These are phyloP conservation scores for Stagonosporopsis vannaccii DNA, from an alignment of 2,329 filamentous ascomycete species.

Conservation along the genomic window DNA sequence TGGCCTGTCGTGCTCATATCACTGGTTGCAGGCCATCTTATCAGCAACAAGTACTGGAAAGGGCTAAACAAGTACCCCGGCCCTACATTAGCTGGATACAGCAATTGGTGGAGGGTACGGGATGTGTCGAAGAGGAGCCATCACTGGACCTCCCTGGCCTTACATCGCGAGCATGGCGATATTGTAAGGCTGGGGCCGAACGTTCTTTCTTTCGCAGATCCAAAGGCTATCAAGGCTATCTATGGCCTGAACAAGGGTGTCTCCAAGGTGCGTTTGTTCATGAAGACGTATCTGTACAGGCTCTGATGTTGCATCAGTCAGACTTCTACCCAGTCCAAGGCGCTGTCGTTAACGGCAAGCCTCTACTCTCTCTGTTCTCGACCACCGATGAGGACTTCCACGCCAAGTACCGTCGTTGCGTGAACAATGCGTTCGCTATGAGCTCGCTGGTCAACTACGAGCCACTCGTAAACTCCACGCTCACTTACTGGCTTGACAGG, in stretches of 20 bases:
- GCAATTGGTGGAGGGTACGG: conserved; percentile 77
- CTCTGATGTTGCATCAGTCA: conserved; percentile 60
- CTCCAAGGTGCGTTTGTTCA: conserved; percentile 65
- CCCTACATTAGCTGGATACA: conserved; percentile 70
- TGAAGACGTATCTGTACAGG: no score
- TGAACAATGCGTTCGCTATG: conserved; percentile 82
- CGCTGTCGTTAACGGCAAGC: conserved; percentile 71
- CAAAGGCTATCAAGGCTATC: conserved; percentile 75
- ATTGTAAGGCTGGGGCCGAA: conserved; percentile 80
- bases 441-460: conserved; percentile 79
- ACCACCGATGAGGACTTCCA: conserved; percentile 79
- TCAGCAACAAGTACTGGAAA: conserved; percentile 58
- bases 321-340: conserved; percentile 84
- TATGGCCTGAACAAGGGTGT: conserved; percentile 86
- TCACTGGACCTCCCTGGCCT: conserved; percentile 70
- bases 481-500: conserved; percentile 70
- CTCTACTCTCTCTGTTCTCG: conserved; percentile 76
- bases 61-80: conserved; percentile 77
- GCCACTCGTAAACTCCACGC: conserved; percentile 78
- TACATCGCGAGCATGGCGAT: conserved; percentile 76
- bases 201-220: conserved; percentile 74
- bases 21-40: conserved; percentile 42
- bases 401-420: conserved; percentile 74
- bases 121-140: conserved; percentile 71
- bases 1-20: conserved; percentile 52